Percentiles rank a stretch among this genome's conserved stretches.
Conservation (phyloP, 768 basidiomycete species). For the Strobilomyces echinocephalus region DNA sequence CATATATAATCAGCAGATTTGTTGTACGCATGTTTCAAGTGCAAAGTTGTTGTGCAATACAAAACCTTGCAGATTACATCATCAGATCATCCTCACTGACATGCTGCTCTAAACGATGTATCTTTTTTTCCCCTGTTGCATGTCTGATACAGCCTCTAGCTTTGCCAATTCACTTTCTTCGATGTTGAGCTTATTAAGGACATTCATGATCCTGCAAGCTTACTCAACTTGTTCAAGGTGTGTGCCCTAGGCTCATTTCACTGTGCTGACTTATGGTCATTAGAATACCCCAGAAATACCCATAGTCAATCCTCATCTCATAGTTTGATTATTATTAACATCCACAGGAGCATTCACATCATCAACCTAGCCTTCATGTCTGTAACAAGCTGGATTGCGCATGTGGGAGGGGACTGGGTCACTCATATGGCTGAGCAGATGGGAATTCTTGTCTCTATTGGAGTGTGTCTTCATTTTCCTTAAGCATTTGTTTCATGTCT, state of each 20-base stretch:
- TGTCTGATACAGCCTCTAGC: slow-evolving; percentile 21
- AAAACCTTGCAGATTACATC: too few species aligned
- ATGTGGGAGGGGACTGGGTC: slow-evolving; percentile 71
- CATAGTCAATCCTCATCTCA: slow-evolving; percentile 53
- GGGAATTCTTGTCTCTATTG: slow-evolving; percentile 82
- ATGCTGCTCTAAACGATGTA: too few species aligned
- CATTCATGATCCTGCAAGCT: slow-evolving; percentile 64
- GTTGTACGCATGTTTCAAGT: too few species aligned
- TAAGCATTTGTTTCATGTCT: slow-evolving; percentile 1
- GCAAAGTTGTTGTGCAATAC: too few species aligned
- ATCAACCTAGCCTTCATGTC: slow-evolving; percentile 73
- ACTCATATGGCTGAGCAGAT: slow-evolving; percentile 83
- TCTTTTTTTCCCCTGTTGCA: too few species aligned
- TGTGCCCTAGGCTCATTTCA: background rate
- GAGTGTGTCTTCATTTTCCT: slow-evolving; percentile 48
- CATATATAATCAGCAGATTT: too few species aligned
- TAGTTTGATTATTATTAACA: slow-evolving; percentile 76
- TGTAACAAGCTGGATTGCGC: slow-evolving; percentile 71
- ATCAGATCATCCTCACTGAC: too few species aligned
- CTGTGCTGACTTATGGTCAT: slow-evolving; percentile 2
- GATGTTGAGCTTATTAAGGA: slow-evolving; percentile 74
- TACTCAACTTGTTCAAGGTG: slow-evolving; percentile 80
- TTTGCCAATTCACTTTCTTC: slow-evolving; percentile 71
- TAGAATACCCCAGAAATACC: slow-evolving; percentile 72
- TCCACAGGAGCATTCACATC: slow-evolving; percentile 77